A percentile compares a stretch with the other conserved stretches of the same genome.
phyloP scores from a whole-genome alignment of 2,329 filamentous ascomycete species.

The Stachybotrys elegans region DNA sequence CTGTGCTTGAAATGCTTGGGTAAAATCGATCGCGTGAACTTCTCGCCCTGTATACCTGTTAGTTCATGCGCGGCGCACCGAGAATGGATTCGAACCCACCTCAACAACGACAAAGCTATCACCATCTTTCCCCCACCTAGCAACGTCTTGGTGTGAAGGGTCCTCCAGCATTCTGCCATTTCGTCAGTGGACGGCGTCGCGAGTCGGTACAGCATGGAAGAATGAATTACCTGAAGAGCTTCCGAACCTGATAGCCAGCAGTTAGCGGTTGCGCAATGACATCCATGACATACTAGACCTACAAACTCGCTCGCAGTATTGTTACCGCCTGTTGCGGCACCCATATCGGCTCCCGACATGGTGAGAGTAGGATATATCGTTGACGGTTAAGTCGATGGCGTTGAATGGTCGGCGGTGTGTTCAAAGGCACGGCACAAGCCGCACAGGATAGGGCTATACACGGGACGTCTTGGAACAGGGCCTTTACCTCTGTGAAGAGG shows the following conservation, averaged over 20 bases:
- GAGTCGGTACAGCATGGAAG: background rate
- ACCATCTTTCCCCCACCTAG: constrained; percentile 90
- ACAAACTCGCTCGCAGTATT: constrained; percentile 97
- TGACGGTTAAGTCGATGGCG: too few species aligned
- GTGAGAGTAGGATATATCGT: constrained; percentile 5
- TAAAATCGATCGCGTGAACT: constrained; percentile 94
- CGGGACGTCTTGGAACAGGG: too few species aligned
- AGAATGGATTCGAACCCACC: constrained; percentile 48
- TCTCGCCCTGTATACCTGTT: constrained; percentile 69
- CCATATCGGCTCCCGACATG: constrained; percentile 30
- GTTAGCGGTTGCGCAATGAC: constrained; percentile 23
- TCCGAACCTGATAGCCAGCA: constrained; percentile 68
- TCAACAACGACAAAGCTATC: constrained; percentile 97
- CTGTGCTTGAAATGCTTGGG: constrained; percentile 99
- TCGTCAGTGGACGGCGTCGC: constrained; percentile 11
- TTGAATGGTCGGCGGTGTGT: too few species aligned
- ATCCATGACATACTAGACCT: too few species aligned
- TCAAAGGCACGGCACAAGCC: too few species aligned
- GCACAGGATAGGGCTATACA: too few species aligned
- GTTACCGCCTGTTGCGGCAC: constrained; percentile 34
- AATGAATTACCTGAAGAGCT: constrained; percentile 81
- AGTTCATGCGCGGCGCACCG: constrained; percentile 9
- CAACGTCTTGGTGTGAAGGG: constrained; percentile 84
- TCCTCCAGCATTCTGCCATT: constrained; percentile 75
- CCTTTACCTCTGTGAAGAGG: too few species aligned